phyloP scores from a whole-genome alignment of 345 rosid species.

The Aquilaria sinensis region DNA sequence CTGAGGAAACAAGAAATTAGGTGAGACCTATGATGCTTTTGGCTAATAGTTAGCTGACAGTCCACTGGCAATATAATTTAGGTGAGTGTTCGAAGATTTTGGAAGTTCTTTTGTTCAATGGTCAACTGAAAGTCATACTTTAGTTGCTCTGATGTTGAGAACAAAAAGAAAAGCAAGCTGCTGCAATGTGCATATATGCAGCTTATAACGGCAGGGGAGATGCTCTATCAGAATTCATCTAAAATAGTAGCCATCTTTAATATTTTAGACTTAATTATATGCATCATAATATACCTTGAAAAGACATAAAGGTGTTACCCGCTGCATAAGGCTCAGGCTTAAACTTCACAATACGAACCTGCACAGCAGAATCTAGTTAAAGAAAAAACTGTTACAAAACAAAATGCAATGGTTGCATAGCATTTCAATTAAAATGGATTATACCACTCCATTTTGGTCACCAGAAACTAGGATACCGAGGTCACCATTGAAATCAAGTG shows the following conservation, averaged over 20 bases:
- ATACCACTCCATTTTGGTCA: constrained; percentile 75
- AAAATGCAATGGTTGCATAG: neutral
- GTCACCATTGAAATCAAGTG: constrained; percentile 52
- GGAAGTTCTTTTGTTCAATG: no score
- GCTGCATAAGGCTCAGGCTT: constrained; percentile 64
- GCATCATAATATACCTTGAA: constrained; percentile 40
- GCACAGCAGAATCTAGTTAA: constrained; percentile 8
- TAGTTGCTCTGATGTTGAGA: neutral
- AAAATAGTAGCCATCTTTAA: no score
- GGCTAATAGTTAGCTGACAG: no score
- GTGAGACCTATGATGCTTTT: no score
- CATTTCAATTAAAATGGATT: constrained; percentile 7
- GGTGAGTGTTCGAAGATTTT: no score
- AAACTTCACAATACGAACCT: constrained; percentile 75
- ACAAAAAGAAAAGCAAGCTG: neutral
- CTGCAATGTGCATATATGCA: neutral
- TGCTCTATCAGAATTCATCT: no score
- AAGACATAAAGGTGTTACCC: constrained; percentile 55
- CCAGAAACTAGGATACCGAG: constrained; percentile 65
- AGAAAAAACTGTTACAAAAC: constrained; percentile 6
- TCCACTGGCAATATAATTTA: no score
- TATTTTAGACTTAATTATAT: neutral
- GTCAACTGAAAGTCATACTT: no score
- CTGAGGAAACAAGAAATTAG: no score
- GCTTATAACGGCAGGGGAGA: no score